Conservation (phyloP, 257 asterid species). For the Gentiana dahurica region DNA sequence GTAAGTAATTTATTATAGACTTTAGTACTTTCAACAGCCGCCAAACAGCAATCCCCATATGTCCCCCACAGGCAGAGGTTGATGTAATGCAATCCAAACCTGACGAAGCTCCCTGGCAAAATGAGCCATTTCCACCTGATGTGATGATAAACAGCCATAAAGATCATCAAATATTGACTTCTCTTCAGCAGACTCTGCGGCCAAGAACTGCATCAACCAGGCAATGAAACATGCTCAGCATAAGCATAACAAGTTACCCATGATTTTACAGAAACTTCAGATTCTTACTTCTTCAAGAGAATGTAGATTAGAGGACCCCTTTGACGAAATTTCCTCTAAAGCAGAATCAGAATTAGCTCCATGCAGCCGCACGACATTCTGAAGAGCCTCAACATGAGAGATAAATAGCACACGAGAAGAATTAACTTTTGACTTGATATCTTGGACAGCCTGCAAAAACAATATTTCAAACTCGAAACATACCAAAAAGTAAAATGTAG, state of each 20-base stretch:
- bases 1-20: too few relatives aligned
- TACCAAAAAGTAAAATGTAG: not conserved
- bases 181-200: slow-evolving; percentile 42
- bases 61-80: not conserved
- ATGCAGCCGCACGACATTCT: slow-evolving; percentile 63
- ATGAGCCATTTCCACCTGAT: slow-evolving; percentile 57
- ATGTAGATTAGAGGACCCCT: slow-evolving; percentile 39
- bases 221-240: slow-evolving; percentile 9
- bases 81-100: slow-evolving; percentile 25
- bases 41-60: too few relatives aligned
- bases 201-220: slow-evolving; percentile 38
- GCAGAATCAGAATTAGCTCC: slow-evolving; percentile 57
- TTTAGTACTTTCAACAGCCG: too few relatives aligned
- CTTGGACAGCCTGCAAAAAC: slow-evolving; percentile 36
- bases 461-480: slow-evolving; percentile 2
- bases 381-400: slow-evolving; percentile 76
- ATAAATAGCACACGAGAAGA: slow-evolving; percentile 45
- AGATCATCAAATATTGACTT: slow-evolving; percentile 52
- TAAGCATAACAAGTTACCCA: too few relatives aligned
- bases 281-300: slow-evolving; percentile 50
- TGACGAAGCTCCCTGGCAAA: slow-evolving; percentile 74
- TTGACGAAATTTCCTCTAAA: slow-evolving; percentile 52
- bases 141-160: slow-evolving; percentile 43
- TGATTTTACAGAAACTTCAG: too few relatives aligned
- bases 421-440: slow-evolving; percentile 44